A percentile compares a stretch with the other conserved stretches of the same genome.
Evolutionary conservation across 495 filamentous ascomycete genomes (phyloP).

Genomic region (Aspergillus funiculosus): DNA sequence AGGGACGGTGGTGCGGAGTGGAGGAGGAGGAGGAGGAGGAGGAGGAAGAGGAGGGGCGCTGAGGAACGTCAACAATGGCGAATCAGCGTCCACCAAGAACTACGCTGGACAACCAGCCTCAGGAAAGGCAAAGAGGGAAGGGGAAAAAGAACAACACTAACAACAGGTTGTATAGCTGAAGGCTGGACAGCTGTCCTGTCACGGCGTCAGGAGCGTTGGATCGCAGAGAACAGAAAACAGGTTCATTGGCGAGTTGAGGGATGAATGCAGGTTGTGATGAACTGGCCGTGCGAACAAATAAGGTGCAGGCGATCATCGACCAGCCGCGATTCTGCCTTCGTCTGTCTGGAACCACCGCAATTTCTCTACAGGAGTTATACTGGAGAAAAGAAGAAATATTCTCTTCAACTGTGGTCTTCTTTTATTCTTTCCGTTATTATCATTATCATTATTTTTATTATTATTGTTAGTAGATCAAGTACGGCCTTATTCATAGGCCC

Average conservation of each 20-base stretch:
- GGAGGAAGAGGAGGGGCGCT: constrained; percentile 12
- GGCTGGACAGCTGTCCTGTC: no score
- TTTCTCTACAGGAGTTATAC: no score
- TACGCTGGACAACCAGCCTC: not conserved
- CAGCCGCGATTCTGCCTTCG: constrained; percentile 6
- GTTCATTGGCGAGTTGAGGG: not conserved
- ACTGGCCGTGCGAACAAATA: not conserved
- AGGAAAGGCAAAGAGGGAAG: no score
- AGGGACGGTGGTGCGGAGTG: constrained; percentile 13
- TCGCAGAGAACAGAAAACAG: not conserved
- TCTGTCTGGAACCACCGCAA: not conserved
- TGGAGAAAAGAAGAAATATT: no score
- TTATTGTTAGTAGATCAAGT: no score
- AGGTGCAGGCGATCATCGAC: constrained; percentile 8
- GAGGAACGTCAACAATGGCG: constrained; percentile 12
- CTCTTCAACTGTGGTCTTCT: no score
- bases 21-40: constrained; percentile 4
- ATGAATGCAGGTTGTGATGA: no score
- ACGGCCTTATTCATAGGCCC: constrained; percentile 18
- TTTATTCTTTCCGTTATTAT: not conserved
- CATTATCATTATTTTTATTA: not conserved
- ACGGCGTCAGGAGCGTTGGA: no score
- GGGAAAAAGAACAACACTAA: no score
- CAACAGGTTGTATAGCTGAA: no score
- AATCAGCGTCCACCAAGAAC: constrained; percentile 5